Evolutionary conservation across 2,329 filamentous ascomycete genomes (phyloP).

Genomic region (Paecilomyces niveus): DNA sequence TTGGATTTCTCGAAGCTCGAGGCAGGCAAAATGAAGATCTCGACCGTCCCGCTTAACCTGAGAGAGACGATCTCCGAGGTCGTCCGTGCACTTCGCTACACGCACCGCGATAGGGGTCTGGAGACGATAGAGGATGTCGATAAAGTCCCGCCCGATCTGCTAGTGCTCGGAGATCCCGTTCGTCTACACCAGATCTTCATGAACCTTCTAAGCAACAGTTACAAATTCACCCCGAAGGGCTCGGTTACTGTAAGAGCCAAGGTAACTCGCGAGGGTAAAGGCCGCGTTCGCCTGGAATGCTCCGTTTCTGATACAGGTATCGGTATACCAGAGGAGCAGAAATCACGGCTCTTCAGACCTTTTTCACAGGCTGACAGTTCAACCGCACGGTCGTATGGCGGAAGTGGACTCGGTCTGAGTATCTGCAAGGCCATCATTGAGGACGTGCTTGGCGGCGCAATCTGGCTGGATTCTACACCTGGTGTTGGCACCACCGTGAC

Average conservation of each 20-base stretch:
- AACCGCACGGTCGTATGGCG: slow-evolving; percentile 83
- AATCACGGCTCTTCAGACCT: slow-evolving; percentile 80
- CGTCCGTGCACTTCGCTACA: slow-evolving; percentile 56
- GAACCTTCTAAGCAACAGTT: slow-evolving; percentile 85
- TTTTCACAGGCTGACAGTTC: slow-evolving; percentile 91
- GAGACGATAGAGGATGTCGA: slow-evolving; percentile 60
- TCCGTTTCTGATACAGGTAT: slow-evolving; percentile 88
- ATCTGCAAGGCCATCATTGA: slow-evolving; percentile 95
- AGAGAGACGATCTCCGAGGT: slow-evolving; percentile 60
- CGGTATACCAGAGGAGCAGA: slow-evolving; percentile 69
- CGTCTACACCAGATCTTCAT: slow-evolving; percentile 69
- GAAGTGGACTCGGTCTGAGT: slow-evolving; percentile 81
- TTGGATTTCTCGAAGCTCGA: slow-evolving; percentile 83
- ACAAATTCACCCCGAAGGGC: slow-evolving; percentile 87
- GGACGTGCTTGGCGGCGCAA: slow-evolving; percentile 80
- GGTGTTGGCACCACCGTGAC: slow-evolving; percentile 56
- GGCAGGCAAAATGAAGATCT: slow-evolving; percentile 80
- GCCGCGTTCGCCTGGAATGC: slow-evolving; percentile 69
- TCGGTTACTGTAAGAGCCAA: slow-evolving; percentile 76
- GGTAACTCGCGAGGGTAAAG: slow-evolving; percentile 62
- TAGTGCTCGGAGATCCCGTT: slow-evolving; percentile 81
- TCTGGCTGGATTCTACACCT: slow-evolving; percentile 71
- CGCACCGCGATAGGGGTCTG: slow-evolving; percentile 54
- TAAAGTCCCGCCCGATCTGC: slow-evolving; percentile 46
- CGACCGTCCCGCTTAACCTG: slow-evolving; percentile 74